Percentiles rank a stretch among this genome's conserved stretches.
Conservation (phyloP, 371 early-diverging fungal species). For the Mucor lusitanicus region DNA sequence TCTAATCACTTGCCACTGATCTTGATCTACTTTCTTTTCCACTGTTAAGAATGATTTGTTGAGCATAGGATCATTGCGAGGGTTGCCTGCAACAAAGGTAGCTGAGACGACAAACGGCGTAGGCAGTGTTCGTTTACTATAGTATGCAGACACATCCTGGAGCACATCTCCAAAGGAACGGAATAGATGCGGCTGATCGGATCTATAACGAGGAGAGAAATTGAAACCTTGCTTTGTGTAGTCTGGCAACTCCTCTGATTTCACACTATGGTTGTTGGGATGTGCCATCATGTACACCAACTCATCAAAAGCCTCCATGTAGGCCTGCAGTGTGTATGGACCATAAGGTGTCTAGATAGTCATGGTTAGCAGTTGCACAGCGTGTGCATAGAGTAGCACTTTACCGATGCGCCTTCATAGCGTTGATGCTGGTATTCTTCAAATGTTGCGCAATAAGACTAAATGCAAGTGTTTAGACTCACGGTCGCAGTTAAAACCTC, state of each 20-base stretch:
- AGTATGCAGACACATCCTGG: slow-evolving; percentile 33
- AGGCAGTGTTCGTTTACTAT: not conserved
- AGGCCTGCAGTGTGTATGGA: slow-evolving; percentile 60
- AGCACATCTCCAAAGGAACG: slow-evolving; percentile 53
- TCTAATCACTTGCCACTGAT: slow-evolving; percentile 39
- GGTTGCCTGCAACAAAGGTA: slow-evolving; percentile 62
- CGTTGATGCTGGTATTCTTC: slow-evolving; percentile 71
- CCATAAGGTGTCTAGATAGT: slow-evolving; percentile 60
- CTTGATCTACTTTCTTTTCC: slow-evolving; percentile 33
- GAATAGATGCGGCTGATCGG: slow-evolving; percentile 52
- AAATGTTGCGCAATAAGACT: slow-evolving; percentile 62
- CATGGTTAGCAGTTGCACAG: not conserved
- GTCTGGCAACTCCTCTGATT: slow-evolving; percentile 32
- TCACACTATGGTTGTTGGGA: slow-evolving; percentile 18
- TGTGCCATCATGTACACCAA: slow-evolving; percentile 49
- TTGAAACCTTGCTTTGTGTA: slow-evolving; percentile 38
- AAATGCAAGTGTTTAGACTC: not conserved
- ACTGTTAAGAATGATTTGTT: slow-evolving; percentile 55
- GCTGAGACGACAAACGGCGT: slow-evolving; percentile 23
- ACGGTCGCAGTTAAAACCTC: not conserved
- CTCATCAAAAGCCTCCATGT: slow-evolving; percentile 52
- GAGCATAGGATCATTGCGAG: slow-evolving; percentile 54
- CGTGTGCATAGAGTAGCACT: not conserved
- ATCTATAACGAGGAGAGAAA: slow-evolving; percentile 40
- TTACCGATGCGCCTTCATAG: slow-evolving; percentile 67